Evolutionary conservation across 805 yeast species (phyloP), one percentile per base, ranked within the genome.

Genomic region (Spathaspora boniae): DNA sequence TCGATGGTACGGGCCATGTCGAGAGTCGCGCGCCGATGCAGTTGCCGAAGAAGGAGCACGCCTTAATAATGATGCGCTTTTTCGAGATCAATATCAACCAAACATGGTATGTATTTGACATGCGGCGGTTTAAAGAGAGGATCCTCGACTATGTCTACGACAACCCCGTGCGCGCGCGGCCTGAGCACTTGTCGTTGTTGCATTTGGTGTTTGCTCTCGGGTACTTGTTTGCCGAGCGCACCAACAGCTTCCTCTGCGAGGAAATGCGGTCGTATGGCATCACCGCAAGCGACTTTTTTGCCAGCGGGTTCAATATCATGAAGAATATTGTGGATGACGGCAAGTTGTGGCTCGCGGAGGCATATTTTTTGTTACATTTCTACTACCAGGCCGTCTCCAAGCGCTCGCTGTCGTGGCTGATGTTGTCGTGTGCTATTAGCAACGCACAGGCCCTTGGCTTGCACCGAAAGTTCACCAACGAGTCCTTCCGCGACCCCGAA

Each of bases 351-450:
- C 43, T 63, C 7, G 62, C 65, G 1, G 70, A 67, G 38, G 65
- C 65, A 1, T 51, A 66, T 39, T 36, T 65, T 22, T 42, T 70
- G 20, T 48, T 60, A 21, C 63, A 56, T 43, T 56, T 68, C 41
- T 69, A 54, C 43, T 58, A 69, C 37, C 70, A 66, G 33, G 51
- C 56, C 21, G 55, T 53, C 12, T 63, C 69, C 8, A 60, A 58
- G 32, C 54, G 68, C 38, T 56, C 56, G 31, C 48, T 64, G 0
- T 65, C 74, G 6, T 70, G 74, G 74, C 47, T 68, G 8, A 57
- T 57, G 42, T 42, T 70, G 16, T 71, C 73, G 3, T 41, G 43
- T n/a, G 65, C 72, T 2, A 64, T 70, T 12, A 47, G 70, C 20
- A 51, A 59, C 41, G 72, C 71, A 0, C 68, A 62, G 18, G 43